These are phyloP conservation scores for Phlebiopsis gigantea DNA, from an alignment of 768 basidiomycete species.

Conservation along the genomic window DNA sequence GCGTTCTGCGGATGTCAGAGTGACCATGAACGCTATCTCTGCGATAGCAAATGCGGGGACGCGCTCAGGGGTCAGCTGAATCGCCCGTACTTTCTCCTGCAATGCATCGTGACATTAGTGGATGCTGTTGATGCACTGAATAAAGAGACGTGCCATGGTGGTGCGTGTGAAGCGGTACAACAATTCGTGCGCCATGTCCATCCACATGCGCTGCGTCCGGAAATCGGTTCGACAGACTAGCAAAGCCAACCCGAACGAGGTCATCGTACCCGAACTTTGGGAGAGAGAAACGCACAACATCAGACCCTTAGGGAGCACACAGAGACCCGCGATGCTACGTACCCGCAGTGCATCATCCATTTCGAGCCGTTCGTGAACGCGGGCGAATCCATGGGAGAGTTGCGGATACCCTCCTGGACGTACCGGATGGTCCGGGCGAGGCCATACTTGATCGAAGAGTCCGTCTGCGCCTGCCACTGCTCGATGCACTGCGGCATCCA, in stretches of 20 bases:
- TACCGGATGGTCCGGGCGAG: constrained; percentile 33
- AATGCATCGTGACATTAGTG: background rate
- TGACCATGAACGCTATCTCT: constrained; percentile 70
- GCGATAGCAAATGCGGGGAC: constrained; percentile 59
- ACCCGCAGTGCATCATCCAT: constrained; percentile 48
- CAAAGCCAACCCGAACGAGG: constrained; percentile 53
- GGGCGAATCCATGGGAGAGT: constrained; percentile 16
- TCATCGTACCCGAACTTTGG: constrained; percentile 28
- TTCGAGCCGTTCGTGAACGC: constrained; percentile 27
- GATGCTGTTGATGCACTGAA: background rate
- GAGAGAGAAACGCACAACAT: background rate
- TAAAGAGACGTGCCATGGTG: constrained; percentile 19
- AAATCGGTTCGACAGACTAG: constrained; percentile 54
- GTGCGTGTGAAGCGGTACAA: constrained; percentile 49
- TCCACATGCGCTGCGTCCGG: constrained; percentile 65
- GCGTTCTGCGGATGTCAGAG: constrained; percentile 64
- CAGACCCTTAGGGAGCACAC: constrained; percentile 1
- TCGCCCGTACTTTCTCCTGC: constrained; percentile 36
- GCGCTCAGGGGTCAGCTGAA: constrained; percentile 49
- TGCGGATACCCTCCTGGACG: constrained; percentile 11
- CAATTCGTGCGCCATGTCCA: constrained; percentile 54
- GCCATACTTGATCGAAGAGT: constrained; percentile 56
- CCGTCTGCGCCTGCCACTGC: constrained; percentile 59
- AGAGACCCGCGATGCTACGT: too few relatives aligned
- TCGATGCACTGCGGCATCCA: constrained; percentile 46